Base-by-base conservation (phyloP, 768 basidiomycete genomes). In the Hygrophorus pudorinus region DNA sequence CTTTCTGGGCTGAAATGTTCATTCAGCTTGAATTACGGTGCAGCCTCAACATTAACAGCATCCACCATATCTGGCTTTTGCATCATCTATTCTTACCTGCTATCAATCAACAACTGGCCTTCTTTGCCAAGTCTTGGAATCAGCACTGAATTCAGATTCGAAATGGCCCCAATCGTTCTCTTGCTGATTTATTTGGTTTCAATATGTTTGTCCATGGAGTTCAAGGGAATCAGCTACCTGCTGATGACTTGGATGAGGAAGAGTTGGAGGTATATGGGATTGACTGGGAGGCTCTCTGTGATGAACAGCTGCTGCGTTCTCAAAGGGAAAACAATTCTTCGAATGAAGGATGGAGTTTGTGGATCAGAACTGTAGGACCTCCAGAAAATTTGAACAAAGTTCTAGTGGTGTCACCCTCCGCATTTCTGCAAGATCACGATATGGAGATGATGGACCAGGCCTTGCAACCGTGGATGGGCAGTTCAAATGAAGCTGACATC, bases 21-120 rank as follows among this genome's bases (percentile, higher is more conserved):
- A 41, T 36, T 2, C 34, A 48, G 4, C 58, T 68, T 5, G 65
- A 68, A 48, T 16, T 50, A 1, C 44, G 50, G 27, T 38, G 60
- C 48, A 56, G 60, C 2, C 56, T 70, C 0, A 44, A 67, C 45
- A 46, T 50, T 29, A 49, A 56, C 20, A 55, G 51, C 36, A 18
- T 41, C 4, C 24, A 42, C n/a, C 65, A n/a, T n/a, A n/a, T n/a
- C n/a, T n/a, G n/a, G n/a, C n/a, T n/a, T n/a, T n/a, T n/a, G n/a
- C n/a, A n/a, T 65, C 45, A 60, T 66, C 20, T 71, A 24, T 68
- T 69, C 44, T 59, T 69, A 9, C 17, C 33, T 0, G 37, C 38
- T 0, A 56, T 67, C 38, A 62, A 65, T 42, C 24, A 38, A 0
- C 53, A 66, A 14, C 51, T 56, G 7, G 27, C n/a, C 10, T 52